Evolutionary conservation across 495 filamentous ascomycete genomes (phyloP), one percentile per base, ranked within the genome.

Genomic region (Daldinia grandis): DNA sequence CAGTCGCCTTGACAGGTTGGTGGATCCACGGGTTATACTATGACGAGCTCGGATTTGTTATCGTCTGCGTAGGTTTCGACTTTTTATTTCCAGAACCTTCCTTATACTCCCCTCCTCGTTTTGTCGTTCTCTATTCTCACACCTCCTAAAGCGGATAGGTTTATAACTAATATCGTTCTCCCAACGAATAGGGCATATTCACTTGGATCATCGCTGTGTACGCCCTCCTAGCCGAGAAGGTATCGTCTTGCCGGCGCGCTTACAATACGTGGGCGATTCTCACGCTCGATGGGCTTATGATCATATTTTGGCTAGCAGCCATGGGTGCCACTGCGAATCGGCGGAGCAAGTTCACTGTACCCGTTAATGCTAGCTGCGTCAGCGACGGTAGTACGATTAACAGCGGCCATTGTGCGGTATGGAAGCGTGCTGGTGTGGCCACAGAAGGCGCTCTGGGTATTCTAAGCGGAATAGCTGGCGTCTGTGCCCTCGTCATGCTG

Each of bases 181-280:
- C 66, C 27, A 21, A 33, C 9, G 12, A 21, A 58, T 19, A 86
- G 83, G 69, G 72, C 47, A 24, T 86, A 38, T 81, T 85, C 64
- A 85, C 84, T 6, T 82, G 79, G 79, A 72, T 83, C 53, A 71
- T 83, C 9, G 74, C 75, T 40, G 51, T 70, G 1, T 86, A 84
- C 60, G 70, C 69, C 17, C 66, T 86, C 59, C 68, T 83, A 5
- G 69, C 78, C 2, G 81, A 84, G 62, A 82, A 81, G 33, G 74
- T 81, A 6, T 15, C 75, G 5, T 66, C 71, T 8, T 80, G 79
- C 19, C 74, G 66, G 15, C 42, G 66, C 1, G 75, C 67, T 8
- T 84, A 84, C 66, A 83, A 85, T 68, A 82, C 81, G 35, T 82
- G 79, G 79, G 82, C 83, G 15, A 61, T 83, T 27, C 75, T 85